A percentile compares a stretch with the other conserved stretches of the same genome.
These are phyloP conservation scores for Plasmodium ovale DNA, from an alignment of 169 alveolate genomes.

Conservation along the genomic window DNA sequence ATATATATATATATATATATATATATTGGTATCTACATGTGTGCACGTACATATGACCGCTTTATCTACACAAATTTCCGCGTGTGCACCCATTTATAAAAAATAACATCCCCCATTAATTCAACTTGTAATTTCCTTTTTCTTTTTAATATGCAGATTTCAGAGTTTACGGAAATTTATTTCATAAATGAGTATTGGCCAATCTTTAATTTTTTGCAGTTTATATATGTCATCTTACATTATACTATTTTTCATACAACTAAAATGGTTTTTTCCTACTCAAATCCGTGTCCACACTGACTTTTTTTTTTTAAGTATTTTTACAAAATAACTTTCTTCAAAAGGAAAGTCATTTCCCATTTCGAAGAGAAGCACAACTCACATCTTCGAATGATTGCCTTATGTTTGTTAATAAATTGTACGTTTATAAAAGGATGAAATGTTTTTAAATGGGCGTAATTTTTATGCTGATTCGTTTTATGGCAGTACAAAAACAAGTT, in stretches of 20 bases:
- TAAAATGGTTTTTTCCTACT: conserved; percentile 47
- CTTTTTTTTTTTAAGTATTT: background rate
- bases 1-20: conserved; percentile 9
- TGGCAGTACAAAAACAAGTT: conserved; percentile 29
- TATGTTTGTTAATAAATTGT: background rate
- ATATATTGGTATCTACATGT: background rate
- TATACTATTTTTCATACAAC: conserved; percentile 80
- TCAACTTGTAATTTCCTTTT: background rate
- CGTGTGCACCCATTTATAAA: background rate
- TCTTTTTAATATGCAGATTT: conserved; percentile 78
- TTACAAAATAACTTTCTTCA: background rate
- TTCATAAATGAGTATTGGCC: conserved; percentile 85
- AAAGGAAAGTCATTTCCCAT: background rate
- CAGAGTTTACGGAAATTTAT: conserved; percentile 85
- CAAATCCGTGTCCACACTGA: conserved; percentile 71
- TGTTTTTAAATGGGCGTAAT: background rate
- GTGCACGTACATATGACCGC: background rate
- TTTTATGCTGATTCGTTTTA: conserved; percentile 2
- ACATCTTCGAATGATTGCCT: too few relatives aligned
- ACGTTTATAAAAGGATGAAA: background rate
- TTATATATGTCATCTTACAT: conserved; percentile 80
- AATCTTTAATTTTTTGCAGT: conserved; percentile 75
- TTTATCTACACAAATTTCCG: background rate
- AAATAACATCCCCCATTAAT: background rate
- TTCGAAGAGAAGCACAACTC: background rate